Evolutionary conservation across 2,329 filamentous ascomycete genomes (phyloP).

Genomic region (Talaromyces islandicus): DNA sequence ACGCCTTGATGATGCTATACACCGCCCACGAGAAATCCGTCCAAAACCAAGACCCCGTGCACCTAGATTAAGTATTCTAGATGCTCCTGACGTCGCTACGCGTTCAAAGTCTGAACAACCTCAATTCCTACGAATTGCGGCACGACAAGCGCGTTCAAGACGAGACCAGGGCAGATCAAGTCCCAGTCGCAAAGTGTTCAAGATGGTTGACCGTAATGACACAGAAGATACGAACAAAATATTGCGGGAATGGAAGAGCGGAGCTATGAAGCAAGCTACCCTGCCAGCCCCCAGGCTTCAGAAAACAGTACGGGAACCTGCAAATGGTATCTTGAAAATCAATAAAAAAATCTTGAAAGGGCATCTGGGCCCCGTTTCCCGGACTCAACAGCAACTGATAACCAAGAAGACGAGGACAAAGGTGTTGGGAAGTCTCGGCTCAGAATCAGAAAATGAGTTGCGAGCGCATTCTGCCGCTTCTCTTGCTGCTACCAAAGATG

Average conservation of each 20-base stretch:
- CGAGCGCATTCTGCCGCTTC: not conserved
- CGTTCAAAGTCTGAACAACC: conserved; percentile 33
- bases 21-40: conserved; percentile 17
- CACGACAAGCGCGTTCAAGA: conserved; percentile 45
- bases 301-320: conserved; percentile 17
- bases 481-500: not conserved
- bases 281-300: conserved; percentile 13
- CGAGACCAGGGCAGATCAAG: conserved; percentile 46
- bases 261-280: conserved; percentile 31
- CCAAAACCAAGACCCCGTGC: conserved; percentile 17
- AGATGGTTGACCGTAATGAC: conserved; percentile 47
- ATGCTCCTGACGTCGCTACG: conserved; percentile 36
- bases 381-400: not conserved
- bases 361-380: not conserved
- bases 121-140: conserved; percentile 52
- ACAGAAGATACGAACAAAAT: conserved; percentile 49
- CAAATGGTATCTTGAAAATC: conserved; percentile 17
- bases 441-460: conserved; percentile 5
- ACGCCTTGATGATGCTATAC: conserved; percentile 29
- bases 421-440: not conserved
- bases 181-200: conserved; percentile 47
- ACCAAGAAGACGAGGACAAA: not conserved
- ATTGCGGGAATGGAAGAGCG: conserved; percentile 47
- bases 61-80: conserved; percentile 45
- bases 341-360: conserved; percentile 11